These are phyloP conservation scores for Penicillium soppii DNA, from an alignment of 495 filamentous ascomycete species.

Conservation along the genomic window DNA sequence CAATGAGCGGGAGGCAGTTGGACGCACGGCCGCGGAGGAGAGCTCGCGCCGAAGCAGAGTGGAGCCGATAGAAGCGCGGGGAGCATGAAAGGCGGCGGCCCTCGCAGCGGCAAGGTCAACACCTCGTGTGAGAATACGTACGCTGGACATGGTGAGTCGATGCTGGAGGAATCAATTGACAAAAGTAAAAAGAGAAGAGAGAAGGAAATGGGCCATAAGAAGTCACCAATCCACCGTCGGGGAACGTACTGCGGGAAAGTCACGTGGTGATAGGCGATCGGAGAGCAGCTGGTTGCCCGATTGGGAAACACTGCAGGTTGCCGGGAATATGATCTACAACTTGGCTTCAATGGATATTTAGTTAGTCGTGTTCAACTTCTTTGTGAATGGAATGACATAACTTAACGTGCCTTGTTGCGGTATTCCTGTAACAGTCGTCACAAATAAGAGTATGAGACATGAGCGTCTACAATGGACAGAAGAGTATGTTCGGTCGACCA, in stretches of 20 bases:
- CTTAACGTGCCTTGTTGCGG: too few relatives aligned
- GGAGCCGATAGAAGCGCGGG: conserved; percentile 42
- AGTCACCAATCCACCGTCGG: conserved; percentile 24
- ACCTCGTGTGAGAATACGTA: conserved; percentile 34
- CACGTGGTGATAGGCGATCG: conserved; percentile 41
- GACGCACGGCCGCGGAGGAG: conserved; percentile 34
- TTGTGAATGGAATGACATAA: too few relatives aligned
- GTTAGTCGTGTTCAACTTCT: too few relatives aligned
- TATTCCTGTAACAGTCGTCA: too few relatives aligned
- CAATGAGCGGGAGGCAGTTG: conserved; percentile 18
- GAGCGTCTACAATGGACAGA: too few relatives aligned
- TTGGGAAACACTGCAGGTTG: not conserved
- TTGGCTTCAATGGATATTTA: too few relatives aligned
- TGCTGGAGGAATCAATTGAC: conserved; percentile 22
- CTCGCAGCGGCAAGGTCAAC: conserved; percentile 33
- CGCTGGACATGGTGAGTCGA: conserved; percentile 34
- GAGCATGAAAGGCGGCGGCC: conserved; percentile 24
- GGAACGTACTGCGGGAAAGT: conserved; percentile 40
- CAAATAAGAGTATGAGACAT: too few relatives aligned
- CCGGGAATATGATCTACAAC: not conserved
- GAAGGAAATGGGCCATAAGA: conserved; percentile 11
- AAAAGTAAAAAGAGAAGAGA: conserved; percentile 17
- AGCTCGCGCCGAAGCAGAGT: conserved; percentile 34
- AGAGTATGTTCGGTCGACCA: too few relatives aligned
- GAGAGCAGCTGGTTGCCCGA: conserved; percentile 19